Percentiles rank a stretch among this genome's conserved stretches.
Evolutionary conservation across 345 rosid species (phyloP).

Genomic region (Nasturtium officinale): DNA sequence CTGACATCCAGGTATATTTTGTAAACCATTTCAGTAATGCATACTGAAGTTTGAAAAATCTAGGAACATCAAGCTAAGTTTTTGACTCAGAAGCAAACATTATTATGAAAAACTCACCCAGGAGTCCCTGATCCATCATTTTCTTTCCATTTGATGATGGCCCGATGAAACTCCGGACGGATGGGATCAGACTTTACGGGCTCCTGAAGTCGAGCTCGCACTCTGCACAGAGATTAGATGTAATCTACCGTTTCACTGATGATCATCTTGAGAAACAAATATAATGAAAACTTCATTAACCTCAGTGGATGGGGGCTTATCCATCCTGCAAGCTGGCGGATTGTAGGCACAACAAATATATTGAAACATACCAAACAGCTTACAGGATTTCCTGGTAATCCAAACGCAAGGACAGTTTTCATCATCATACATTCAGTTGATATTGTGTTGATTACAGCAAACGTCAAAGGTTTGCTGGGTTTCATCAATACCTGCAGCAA

Average conservation of each 20-base stretch:
- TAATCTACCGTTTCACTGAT: background rate
- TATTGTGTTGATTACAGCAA: constrained; percentile 68
- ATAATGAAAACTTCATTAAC: constrained; percentile 49
- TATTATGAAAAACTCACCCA: constrained; percentile 57
- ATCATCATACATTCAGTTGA: constrained; percentile 37
- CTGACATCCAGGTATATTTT: constrained; percentile 49
- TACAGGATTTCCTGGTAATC: constrained; percentile 98
- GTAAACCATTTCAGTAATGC: constrained; percentile 15
- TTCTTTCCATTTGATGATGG: constrained; percentile 66
- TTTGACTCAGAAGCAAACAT: constrained; percentile 20
- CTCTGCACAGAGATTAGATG: constrained; percentile 49
- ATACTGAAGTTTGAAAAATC: constrained; percentile 9
- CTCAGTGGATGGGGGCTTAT: constrained; percentile 69
- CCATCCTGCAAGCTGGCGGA: constrained; percentile 89
- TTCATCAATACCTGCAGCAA: constrained; percentile 80
- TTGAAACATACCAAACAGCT: constrained; percentile 91
- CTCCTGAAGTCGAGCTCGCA: constrained; percentile 68
- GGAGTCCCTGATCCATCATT: constrained; percentile 88
- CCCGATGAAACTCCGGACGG: constrained; percentile 77
- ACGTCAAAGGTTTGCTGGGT: constrained; percentile 94
- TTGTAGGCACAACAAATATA: constrained; percentile 81
- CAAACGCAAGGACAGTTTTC: constrained; percentile 80
- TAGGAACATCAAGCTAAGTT: constrained; percentile 8
- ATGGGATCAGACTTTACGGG: constrained; percentile 66
- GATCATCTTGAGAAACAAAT: background rate